Percentiles rank a stretch among this genome's conserved stretches.
These are phyloP conservation scores for Starmerella gropengiesseri DNA, from an alignment of 805 yeast species.

Conservation along the genomic window DNA sequence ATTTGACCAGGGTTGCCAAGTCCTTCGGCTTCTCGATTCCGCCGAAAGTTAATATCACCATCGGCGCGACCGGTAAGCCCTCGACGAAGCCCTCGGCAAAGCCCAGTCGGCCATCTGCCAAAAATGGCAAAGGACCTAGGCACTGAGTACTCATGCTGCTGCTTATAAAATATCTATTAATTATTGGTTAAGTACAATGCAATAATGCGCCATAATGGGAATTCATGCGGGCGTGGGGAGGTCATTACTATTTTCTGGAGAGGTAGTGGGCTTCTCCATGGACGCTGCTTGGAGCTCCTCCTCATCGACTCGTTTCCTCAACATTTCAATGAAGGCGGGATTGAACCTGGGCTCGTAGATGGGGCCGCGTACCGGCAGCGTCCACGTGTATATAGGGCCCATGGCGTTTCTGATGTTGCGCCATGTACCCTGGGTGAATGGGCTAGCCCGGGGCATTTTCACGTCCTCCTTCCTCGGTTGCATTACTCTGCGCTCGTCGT, in stretches of 20 bases:
- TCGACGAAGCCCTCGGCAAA: not conserved
- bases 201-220: too few relatives aligned
- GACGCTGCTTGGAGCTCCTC: not conserved
- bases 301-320: slow-evolving; percentile 7
- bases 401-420: slow-evolving; percentile 24
- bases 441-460: slow-evolving; percentile 22
- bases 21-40: slow-evolving; percentile 87
- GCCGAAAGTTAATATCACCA: slow-evolving; percentile 91
- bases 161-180: too few relatives aligned
- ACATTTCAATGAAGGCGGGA: slow-evolving; percentile 2
- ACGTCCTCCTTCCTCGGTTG: slow-evolving; percentile 35
- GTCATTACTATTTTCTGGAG: too few relatives aligned
- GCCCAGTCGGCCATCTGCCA: not conserved
- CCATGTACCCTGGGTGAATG: slow-evolving; percentile 25
- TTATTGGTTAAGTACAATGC: too few relatives aligned
- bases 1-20: slow-evolving; percentile 86
- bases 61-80: slow-evolving; percentile 69
- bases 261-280: not conserved
- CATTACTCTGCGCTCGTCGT: slow-evolving; percentile 33
- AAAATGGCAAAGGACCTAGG: not conserved
- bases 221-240: too few relatives aligned
- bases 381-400: slow-evolving; percentile 29
- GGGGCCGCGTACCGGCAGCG: slow-evolving; percentile 19
- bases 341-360: slow-evolving; percentile 14
- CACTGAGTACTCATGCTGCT: not conserved